Base-by-base conservation (phyloP, 129 eudicot species). In the Gnaphalium uliginosum region DNA sequence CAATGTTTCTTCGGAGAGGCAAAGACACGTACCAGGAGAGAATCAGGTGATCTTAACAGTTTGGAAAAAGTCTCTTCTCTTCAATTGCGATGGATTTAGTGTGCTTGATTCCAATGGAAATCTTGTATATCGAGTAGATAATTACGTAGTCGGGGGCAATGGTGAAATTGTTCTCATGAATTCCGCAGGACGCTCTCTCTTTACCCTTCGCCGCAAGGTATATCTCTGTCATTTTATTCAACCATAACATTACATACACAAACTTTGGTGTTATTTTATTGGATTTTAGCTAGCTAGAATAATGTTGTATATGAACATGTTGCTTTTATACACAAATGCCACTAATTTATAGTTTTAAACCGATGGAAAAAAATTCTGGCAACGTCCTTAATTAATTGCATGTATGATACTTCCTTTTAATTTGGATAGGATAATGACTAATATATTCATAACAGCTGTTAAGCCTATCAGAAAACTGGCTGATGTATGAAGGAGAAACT, bases 121-220 rank as follows among this genome's bases (percentile, higher is more conserved):
- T 72, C 84, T 88, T 9, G 83, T 83, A 15, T 88, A 60, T 71
- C 85, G 93, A 5, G 93, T 88, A 5, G 93, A 85, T 76, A 88
- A 85, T 63, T 85, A 88, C 76, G 67, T 56, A 30, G 26, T 80
- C 30, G 37, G 71, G 13, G 65, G 41, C 21, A 78, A 68, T 8
- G 75, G 26, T 5, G 79, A 78, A 69, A 83, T 81, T 25, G 66
- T 83, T 46, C 90, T 88, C 59, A 88, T 88, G 93, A 86, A 85
- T 53, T 85, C 83, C 70, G 63, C 59, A 9, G 93, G 93, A 53
- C 73, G 67, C 30, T 23, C 72, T 50, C 78, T 79, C 22, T 64
- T 58, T 67, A 79, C 77, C 50, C 23, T 71, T 37, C 73, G 67
- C 18, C 82, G 46, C 29, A 79, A 79, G 82, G 82, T 78, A 60